Evolutionary conservation across 2,329 filamentous ascomycete species (phyloP).

Genomic region (Lachnellula arida): DNA sequence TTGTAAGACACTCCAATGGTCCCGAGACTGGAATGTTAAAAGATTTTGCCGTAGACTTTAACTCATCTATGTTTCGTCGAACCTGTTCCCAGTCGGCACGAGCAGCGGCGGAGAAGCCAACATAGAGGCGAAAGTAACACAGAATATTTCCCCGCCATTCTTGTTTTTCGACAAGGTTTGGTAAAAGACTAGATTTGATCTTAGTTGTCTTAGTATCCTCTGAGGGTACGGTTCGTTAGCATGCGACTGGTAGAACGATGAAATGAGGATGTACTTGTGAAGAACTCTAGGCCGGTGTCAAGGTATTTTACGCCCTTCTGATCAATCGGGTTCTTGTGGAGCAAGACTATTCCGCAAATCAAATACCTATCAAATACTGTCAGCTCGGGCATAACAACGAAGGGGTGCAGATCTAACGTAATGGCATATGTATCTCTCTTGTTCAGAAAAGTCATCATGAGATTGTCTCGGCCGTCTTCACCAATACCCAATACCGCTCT

Average conservation of each 20-base stretch:
- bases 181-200: slow-evolving; percentile 26
- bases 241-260: neutral
- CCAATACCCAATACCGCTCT: slow-evolving; percentile 48
- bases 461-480: slow-evolving; percentile 45
- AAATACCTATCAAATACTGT: slow-evolving; percentile 21
- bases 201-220: slow-evolving; percentile 10
- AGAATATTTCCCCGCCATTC: slow-evolving; percentile 29
- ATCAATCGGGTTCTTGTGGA: slow-evolving; percentile 51
- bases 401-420: slow-evolving; percentile 20
- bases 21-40: slow-evolving; percentile 23
- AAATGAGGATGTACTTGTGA: slow-evolving; percentile 21
- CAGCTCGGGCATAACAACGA: neutral
- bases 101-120: slow-evolving; percentile 29
- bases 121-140: slow-evolving; percentile 31
- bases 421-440: slow-evolving; percentile 49
- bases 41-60: slow-evolving; percentile 18
- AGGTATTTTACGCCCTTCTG: slow-evolving; percentile 54
- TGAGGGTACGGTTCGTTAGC: slow-evolving; percentile 5
- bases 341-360: slow-evolving; percentile 26
- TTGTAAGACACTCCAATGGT: slow-evolving; percentile 21
- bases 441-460: slow-evolving; percentile 57
- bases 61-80: slow-evolving; percentile 22
- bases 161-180: slow-evolving; percentile 23
- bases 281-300: slow-evolving; percentile 49
- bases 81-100: slow-evolving; percentile 27